A percentile compares a stretch with the other conserved stretches of the same genome.
Conservation (phyloP, 345 rosid genomes). For the Eucalyptus cloeziana region DNA sequence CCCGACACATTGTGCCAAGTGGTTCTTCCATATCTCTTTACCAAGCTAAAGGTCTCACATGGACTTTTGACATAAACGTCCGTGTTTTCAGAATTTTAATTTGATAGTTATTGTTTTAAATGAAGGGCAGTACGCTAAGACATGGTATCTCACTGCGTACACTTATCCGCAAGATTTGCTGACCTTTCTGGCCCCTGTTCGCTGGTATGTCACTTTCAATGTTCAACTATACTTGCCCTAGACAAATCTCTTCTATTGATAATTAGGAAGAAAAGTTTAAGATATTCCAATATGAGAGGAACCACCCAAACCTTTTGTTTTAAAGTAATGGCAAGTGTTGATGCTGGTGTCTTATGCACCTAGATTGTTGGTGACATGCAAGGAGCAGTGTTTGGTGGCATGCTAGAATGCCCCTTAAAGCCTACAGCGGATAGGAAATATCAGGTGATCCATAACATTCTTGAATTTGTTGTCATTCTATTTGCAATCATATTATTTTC, state of each 20-base stretch:
- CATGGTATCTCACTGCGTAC: slow-evolving; percentile 96
- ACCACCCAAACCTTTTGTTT: not conserved
- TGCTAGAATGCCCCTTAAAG: slow-evolving; percentile 63
- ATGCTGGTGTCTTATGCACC: slow-evolving; percentile 1
- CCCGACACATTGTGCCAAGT: not conserved
- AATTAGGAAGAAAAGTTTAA: not conserved
- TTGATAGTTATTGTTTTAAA: slow-evolving; percentile 22
- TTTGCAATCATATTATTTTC: not conserved
- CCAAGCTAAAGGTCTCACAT: not conserved
- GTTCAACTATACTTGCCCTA: not conserved
- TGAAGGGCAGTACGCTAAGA: slow-evolving; percentile 97
- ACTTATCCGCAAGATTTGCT: slow-evolving; percentile 59
- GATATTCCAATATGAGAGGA: not conserved
- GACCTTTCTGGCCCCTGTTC: slow-evolving; percentile 71
- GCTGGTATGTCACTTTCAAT: slow-evolving; percentile 32
- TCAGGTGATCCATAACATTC: slow-evolving; percentile 32
- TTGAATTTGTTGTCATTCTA: not conserved
- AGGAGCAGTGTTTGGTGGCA: slow-evolving; percentile 79
- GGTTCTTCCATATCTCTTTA: not conserved
- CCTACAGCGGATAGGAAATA: slow-evolving; percentile 84
- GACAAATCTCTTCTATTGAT: not conserved
- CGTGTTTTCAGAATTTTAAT: slow-evolving; percentile 8
- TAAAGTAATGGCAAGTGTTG: not conserved
- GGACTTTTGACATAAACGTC: not conserved
- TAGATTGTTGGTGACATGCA: slow-evolving; percentile 75